Conservation (phyloP, 768 basidiomycete species). For the Collybia sp. region DNA sequence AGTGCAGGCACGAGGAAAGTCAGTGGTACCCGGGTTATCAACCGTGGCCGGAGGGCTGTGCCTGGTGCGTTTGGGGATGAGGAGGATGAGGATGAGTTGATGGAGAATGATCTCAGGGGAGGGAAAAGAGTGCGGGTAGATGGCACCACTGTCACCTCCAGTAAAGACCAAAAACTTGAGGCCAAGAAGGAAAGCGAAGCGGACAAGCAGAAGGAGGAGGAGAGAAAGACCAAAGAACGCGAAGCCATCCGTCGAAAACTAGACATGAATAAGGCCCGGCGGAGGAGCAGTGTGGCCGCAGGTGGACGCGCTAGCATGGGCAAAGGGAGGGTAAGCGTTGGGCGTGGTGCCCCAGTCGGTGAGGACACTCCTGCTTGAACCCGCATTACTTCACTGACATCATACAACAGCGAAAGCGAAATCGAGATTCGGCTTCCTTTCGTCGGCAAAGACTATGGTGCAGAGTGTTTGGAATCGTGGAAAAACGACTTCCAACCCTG, state of each 20-base stretch:
- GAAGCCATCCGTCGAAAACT: conserved; percentile 62
- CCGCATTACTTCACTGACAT: conserved; percentile 3
- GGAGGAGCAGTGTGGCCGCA: conserved; percentile 60
- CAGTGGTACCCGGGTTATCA: conserved; percentile 43
- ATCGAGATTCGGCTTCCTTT: conserved; percentile 65
- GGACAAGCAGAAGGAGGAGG: conserved; percentile 39
- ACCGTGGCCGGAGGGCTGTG: conserved; percentile 36
- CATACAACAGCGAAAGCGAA: conserved; percentile 39
- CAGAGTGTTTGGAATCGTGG: conserved; percentile 70
- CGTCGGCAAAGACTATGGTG: conserved; percentile 68
- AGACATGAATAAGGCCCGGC: conserved; percentile 60
- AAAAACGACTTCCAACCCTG: conserved; percentile 15
- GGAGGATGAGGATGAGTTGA: conserved; percentile 36
- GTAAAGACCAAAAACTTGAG: conserved; percentile 4
- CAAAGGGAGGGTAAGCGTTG: conserved; percentile 33
- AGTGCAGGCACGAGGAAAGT: conserved; percentile 17
- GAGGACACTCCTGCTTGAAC: conserved; percentile 14
- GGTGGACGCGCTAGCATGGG: conserved; percentile 7
- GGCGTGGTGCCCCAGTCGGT: conserved; percentile 34
- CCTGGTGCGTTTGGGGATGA: conserved; percentile 60
- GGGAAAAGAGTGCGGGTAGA: conserved; percentile 29
- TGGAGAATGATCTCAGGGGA: conserved; percentile 24
- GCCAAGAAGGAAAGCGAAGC: conserved; percentile 32
- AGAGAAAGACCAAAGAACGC: conserved; percentile 42
- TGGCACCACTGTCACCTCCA: conserved; percentile 5